Percentiles rank a stretch among this genome's conserved stretches.
Evolutionary conservation across 2,329 filamentous ascomycete species (phyloP).

Genomic region (Talaromyces piceae): DNA sequence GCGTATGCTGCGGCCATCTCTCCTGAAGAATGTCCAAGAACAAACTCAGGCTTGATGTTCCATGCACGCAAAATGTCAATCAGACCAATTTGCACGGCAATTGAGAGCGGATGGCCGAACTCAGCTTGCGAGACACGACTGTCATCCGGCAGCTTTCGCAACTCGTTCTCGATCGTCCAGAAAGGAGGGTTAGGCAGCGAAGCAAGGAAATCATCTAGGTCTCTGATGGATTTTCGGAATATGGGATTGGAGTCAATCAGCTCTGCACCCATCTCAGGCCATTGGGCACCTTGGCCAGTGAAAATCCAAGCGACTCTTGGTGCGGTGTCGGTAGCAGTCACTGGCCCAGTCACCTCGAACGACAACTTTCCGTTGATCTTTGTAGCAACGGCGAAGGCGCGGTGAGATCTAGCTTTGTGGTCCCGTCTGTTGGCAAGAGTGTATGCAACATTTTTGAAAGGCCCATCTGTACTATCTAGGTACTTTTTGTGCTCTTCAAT

Average conservation of each 20-base stretch:
- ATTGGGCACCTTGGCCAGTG: conserved; percentile 33
- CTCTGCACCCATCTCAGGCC: conserved; percentile 24
- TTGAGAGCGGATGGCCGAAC: conserved; percentile 22
- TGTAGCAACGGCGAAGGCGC: neutral
- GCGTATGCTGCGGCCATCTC: conserved; percentile 33
- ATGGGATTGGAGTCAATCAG: conserved; percentile 14
- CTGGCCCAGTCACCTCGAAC: neutral
- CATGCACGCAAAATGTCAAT: conserved; percentile 20
- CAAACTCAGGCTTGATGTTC: conserved; percentile 17
- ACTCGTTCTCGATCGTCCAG: conserved; percentile 6
- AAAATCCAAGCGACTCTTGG: conserved; percentile 21
- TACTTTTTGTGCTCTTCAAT: conserved; percentile 2
- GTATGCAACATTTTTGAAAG: conserved; percentile 8
- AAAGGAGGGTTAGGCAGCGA: conserved; percentile 6
- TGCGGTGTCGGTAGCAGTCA: neutral
- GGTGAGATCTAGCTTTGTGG: neutral
- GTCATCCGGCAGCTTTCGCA: conserved; percentile 15
- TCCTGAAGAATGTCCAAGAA: conserved; percentile 29
- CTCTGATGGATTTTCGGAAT: conserved; percentile 15
- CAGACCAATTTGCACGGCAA: conserved; percentile 28
- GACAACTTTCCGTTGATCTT: neutral
- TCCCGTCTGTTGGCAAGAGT: conserved; percentile 6
- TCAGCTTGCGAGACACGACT: conserved; percentile 13
- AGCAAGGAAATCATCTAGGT: conserved; percentile 10
- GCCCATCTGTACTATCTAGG: neutral